A percentile compares a stretch with the other conserved stretches of the same genome.
Evolutionary conservation across 2,329 filamentous ascomycete genomes (phyloP).

Genomic region (Ophiostoma novo-ulmi): DNA sequence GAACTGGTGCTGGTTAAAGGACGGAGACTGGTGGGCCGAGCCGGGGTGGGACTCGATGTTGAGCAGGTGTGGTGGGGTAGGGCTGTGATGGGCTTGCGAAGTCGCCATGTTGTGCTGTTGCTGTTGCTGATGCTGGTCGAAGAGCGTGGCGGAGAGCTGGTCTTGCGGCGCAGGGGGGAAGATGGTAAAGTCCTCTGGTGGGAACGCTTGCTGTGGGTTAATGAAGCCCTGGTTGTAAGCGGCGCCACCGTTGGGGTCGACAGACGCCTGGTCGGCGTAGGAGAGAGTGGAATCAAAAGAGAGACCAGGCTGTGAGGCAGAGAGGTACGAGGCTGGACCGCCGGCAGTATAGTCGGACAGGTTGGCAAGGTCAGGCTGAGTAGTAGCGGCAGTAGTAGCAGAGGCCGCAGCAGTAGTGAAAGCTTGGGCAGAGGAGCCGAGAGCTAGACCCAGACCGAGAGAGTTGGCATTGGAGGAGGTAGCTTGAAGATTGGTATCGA

Average conservation of each 20-base stretch:
- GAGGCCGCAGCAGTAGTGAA: slow-evolving; percentile 32
- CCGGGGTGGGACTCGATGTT: slow-evolving; percentile 39
- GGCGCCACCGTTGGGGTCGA: slow-evolving; percentile 26
- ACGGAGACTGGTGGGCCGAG: slow-evolving; percentile 53
- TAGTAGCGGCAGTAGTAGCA: slow-evolving; percentile 19
- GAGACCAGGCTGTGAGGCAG: slow-evolving; percentile 34
- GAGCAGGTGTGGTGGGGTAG: slow-evolving; percentile 51
- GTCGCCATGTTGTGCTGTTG: slow-evolving; percentile 43
- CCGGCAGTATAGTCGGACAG: slow-evolving; percentile 45
- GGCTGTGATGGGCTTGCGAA: slow-evolving; percentile 51
- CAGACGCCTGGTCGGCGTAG: slow-evolving; percentile 40
- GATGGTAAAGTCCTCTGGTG: slow-evolving; percentile 57
- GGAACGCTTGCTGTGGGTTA: slow-evolving; percentile 43
- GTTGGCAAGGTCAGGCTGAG: slow-evolving; percentile 45
- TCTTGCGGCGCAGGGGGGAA: slow-evolving; percentile 55
- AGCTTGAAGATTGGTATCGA: slow-evolving; percentile 42
- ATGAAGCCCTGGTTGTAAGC: slow-evolving; percentile 36
- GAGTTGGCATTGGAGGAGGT: slow-evolving; percentile 27
- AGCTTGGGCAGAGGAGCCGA: slow-evolving; percentile 48
- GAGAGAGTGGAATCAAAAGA: slow-evolving; percentile 41
- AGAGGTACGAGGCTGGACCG: slow-evolving; percentile 21
- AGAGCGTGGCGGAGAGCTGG: slow-evolving; percentile 58
- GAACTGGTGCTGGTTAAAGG: slow-evolving; percentile 54
- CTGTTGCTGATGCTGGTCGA: slow-evolving; percentile 39
- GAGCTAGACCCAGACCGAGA: slow-evolving; percentile 52